Conservation (phyloP, 495 filamentous ascomycete species). For the Oidiodendron maius region DNA sequence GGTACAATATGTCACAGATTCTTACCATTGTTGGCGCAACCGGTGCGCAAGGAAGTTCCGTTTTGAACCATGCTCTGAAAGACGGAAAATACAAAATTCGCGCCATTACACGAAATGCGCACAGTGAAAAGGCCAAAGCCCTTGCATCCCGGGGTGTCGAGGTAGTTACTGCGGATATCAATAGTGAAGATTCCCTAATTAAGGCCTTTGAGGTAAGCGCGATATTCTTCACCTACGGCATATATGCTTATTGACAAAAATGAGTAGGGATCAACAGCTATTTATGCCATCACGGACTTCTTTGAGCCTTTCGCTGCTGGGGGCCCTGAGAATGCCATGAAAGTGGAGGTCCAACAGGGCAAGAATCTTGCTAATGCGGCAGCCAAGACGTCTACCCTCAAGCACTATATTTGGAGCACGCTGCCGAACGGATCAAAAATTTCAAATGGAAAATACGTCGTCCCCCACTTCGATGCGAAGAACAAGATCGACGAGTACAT, state of each 20-base stretch:
- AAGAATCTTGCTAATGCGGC: slow-evolving; percentile 38
- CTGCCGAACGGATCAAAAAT: slow-evolving; percentile 28
- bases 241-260: too few relatives aligned
- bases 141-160: slow-evolving; percentile 31
- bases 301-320: slow-evolving; percentile 16
- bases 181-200: slow-evolving; percentile 15
- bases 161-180: slow-evolving; percentile 19
- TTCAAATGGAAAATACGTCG: slow-evolving; percentile 22
- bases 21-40: slow-evolving; percentile 42
- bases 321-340: slow-evolving; percentile 14
- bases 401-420: slow-evolving; percentile 44
- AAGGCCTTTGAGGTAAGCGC: slow-evolving; percentile 12
- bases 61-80: slow-evolving; percentile 29
- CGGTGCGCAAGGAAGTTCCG: slow-evolving; percentile 38
- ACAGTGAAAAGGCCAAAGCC: slow-evolving; percentile 27
- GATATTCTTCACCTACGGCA: neutral
- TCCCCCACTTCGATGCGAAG: slow-evolving; percentile 38
- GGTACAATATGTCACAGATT: slow-evolving; percentile 25
- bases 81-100: slow-evolving; percentile 30
- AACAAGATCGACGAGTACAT: slow-evolving; percentile 32
- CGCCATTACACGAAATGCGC: slow-evolving; percentile 36
- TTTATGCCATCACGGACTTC: slow-evolving; percentile 25
- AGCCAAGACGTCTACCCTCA: slow-evolving; percentile 26
- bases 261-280: slow-evolving; percentile 9
- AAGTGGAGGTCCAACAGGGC: slow-evolving; percentile 29